phyloP scores from a whole-genome alignment of 495 filamentous ascomycete genomes.

The Melanomma pulvis-pyrius region DNA sequence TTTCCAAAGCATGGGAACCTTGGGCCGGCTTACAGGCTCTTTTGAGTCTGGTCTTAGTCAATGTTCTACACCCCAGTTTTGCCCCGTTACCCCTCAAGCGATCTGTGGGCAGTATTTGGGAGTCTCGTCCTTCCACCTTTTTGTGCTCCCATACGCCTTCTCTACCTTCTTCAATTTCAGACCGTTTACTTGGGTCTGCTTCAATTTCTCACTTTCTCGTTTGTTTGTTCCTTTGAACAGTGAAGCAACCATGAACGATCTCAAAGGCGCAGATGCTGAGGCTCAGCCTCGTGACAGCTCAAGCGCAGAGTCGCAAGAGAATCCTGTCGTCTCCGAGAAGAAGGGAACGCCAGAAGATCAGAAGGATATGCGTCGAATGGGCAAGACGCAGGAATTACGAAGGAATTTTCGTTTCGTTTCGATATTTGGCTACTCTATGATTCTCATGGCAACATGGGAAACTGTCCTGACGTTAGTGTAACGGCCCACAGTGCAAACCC shows the following conservation, averaged over 20 bases:
- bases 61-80: not conserved
- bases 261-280: slow-evolving; percentile 17
- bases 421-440: slow-evolving; percentile 41
- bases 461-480: slow-evolving; percentile 20
- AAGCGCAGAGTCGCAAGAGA: slow-evolving; percentile 27
- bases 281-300: slow-evolving; percentile 14
- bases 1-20: not conserved
- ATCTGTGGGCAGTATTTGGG: not conserved
- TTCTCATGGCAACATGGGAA: slow-evolving; percentile 41
- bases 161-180: not conserved
- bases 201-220: not conserved
- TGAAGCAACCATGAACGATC: slow-evolving; percentile 19
- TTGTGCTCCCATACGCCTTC: not conserved
- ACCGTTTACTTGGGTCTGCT: not conserved
- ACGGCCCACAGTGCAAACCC: not conserved
- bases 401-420: slow-evolving; percentile 41
- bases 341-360: slow-evolving; percentile 24
- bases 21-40: not conserved
- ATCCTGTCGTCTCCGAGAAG: slow-evolving; percentile 21
- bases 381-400: slow-evolving; percentile 29
- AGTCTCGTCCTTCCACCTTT: not conserved
- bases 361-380: slow-evolving; percentile 36
- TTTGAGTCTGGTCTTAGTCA: not conserved
- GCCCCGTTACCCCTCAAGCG: not conserved
- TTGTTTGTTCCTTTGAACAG: not conserved